Evolutionary conservation across 345 rosid genomes (phyloP).

Genomic region (Clarkia xantiana): DNA sequence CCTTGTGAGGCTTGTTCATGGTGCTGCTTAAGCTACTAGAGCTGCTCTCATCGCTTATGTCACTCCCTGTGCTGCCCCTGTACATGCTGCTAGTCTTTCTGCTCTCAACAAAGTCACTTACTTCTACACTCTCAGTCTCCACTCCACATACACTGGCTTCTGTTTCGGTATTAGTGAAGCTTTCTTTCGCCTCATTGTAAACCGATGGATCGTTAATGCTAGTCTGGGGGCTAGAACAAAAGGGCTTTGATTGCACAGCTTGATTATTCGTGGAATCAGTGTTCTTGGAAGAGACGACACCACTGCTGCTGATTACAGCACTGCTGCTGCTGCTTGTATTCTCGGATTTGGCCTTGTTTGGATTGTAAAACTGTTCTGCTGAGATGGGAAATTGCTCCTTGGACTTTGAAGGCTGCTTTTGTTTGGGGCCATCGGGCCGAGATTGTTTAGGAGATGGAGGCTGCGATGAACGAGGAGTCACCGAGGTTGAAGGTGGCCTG

Average conservation of each 20-base stretch:
- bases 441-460: conserved; percentile 36
- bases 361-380: conserved; percentile 18
- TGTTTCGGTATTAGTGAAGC: conserved; percentile 58
- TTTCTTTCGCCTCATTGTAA: conserved; percentile 55
- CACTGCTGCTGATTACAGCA: no score
- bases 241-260: conserved; percentile 20
- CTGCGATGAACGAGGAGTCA: conserved; percentile 13
- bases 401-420: conserved; percentile 15
- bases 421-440: conserved; percentile 16
- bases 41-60: conserved; percentile 87
- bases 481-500: conserved; percentile 14
- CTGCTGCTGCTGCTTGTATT: conserved; percentile 1
- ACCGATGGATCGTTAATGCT: conserved; percentile 42
- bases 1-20: conserved; percentile 67
- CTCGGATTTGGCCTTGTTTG: conserved; percentile 17
- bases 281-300: conserved; percentile 13
- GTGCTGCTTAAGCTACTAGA: conserved; percentile 54
- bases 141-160: conserved; percentile 39
- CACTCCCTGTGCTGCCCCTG: conserved; percentile 78
- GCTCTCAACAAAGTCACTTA: conserved; percentile 37
- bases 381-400: conserved; percentile 21
- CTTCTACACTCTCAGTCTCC: conserved; percentile 30
- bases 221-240: conserved; percentile 46
- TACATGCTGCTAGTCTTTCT: conserved; percentile 51
- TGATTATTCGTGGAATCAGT: conserved; percentile 10